These are phyloP conservation scores for Passalora sequoiae DNA, from an alignment of 2,329 filamentous ascomycete species.

Conservation along the genomic window DNA sequence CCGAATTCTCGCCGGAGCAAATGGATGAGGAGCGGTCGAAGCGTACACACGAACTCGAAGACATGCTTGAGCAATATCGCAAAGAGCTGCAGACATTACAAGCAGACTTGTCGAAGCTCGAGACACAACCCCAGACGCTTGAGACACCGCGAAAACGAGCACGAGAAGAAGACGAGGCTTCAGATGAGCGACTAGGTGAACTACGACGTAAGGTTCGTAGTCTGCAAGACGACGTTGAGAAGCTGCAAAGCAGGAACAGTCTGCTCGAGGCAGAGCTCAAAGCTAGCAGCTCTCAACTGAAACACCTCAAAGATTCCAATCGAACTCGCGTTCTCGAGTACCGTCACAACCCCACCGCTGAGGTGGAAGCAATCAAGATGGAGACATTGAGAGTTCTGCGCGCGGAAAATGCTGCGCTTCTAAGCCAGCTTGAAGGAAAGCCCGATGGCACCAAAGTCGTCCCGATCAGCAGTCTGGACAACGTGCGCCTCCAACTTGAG, in stretches of 20 bases:
- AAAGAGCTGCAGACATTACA: slow-evolving; percentile 70
- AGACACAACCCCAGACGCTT: slow-evolving; percentile 55
- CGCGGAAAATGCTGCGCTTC: slow-evolving; percentile 70
- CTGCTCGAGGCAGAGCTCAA: slow-evolving; percentile 71
- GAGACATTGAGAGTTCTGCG: slow-evolving; percentile 71
- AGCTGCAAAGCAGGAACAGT: slow-evolving; percentile 63
- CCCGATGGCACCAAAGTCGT: slow-evolving; percentile 56
- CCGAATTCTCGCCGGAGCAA: slow-evolving; percentile 73
- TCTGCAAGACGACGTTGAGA: slow-evolving; percentile 70
- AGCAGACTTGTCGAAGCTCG: slow-evolving; percentile 63
- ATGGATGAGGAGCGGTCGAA: slow-evolving; percentile 70
- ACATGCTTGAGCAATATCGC: slow-evolving; percentile 82
- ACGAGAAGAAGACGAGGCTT: slow-evolving; percentile 46
- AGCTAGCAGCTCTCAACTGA: slow-evolving; percentile 67
- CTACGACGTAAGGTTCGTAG: slow-evolving; percentile 82
- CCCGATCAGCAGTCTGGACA: slow-evolving; percentile 69
- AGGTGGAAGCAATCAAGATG: slow-evolving; percentile 78
- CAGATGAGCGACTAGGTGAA: slow-evolving; percentile 70
- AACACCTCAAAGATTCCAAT: slow-evolving; percentile 59
- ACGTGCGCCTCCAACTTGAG: slow-evolving; percentile 68
- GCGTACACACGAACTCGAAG: slow-evolving; percentile 75
- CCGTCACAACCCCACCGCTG: slow-evolving; percentile 84
- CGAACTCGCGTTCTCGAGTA: slow-evolving; percentile 80
- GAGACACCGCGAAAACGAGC: slow-evolving; percentile 44
- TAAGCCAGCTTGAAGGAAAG: slow-evolving; percentile 60